These are phyloP conservation scores for Mycena sanguinolenta DNA, from an alignment of 768 basidiomycete species.

Conservation along the genomic window DNA sequence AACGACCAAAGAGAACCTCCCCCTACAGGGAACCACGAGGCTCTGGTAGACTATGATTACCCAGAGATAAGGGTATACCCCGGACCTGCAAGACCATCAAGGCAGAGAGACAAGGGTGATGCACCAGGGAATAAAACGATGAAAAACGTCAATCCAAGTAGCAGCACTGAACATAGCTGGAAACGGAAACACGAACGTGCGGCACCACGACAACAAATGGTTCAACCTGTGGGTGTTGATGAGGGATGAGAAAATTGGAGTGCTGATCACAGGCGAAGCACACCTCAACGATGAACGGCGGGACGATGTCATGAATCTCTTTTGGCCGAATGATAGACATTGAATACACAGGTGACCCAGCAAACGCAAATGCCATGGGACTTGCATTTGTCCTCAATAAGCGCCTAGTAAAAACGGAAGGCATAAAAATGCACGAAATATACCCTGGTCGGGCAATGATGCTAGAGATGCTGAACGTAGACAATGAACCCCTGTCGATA, in stretches of 20 bases:
- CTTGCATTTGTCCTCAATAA: constrained; percentile 13
- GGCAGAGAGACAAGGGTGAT: too few species aligned
- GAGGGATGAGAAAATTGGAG: not conserved
- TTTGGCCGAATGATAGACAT: not conserved
- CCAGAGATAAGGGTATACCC: too few species aligned
- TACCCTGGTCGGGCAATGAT: constrained; percentile 30
- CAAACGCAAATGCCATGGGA: constrained; percentile 4
- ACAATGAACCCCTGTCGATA: not conserved
- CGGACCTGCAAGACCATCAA: too few species aligned
- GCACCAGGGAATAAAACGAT: constrained; percentile 1
- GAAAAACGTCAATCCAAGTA: not conserved
- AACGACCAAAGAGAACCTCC: too few species aligned
- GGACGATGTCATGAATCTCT: not conserved
- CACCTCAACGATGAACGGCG: not conserved
- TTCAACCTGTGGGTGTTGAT: constrained; percentile 6
- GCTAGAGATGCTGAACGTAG: constrained; percentile 25
- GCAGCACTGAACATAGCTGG: constrained; percentile 14
- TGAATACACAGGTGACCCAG: not conserved
- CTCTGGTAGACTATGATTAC: too few species aligned
- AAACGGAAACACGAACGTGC: not conserved
- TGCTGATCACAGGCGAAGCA: not conserved
- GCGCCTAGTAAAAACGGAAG: not conserved
- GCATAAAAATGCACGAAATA: constrained; percentile 5
- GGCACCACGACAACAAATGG: constrained; percentile 6
- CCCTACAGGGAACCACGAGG: too few species aligned